Conservation (phyloP, 768 basidiomycete species). For the Pilatotrama ljubarskyi region DNA sequence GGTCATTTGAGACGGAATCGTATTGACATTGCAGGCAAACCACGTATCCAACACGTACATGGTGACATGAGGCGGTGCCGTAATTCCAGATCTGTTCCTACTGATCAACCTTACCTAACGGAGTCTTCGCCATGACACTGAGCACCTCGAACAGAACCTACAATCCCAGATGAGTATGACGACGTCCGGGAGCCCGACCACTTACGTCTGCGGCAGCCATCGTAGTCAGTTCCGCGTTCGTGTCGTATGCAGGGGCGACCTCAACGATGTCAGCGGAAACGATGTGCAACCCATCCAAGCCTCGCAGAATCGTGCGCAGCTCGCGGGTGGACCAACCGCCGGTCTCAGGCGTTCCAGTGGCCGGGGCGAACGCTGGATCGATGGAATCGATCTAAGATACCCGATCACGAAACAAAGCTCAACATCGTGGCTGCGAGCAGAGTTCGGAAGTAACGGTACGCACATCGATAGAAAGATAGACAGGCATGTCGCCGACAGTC, state of each 20-base stretch:
- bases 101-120: slow-evolving; percentile 53
- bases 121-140: slow-evolving; percentile 79
- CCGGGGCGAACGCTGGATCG: slow-evolving; percentile 81
- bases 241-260: slow-evolving; percentile 81
- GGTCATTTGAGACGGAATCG: no score
- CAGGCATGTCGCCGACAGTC: slow-evolving; percentile 71
- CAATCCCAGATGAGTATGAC: slow-evolving; percentile 32
- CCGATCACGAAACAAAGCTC: neutral
- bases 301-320: slow-evolving; percentile 72
- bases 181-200: slow-evolving; percentile 3
- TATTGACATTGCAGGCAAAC: neutral
- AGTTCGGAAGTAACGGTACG: slow-evolving; percentile 23
- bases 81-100: neutral
- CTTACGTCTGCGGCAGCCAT: slow-evolving; percentile 64
- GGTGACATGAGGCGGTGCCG: neutral
- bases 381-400: slow-evolving; percentile 66
- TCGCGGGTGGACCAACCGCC: slow-evolving; percentile 87
- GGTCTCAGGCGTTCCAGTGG: slow-evolving; percentile 83
- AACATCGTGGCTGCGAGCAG: neutral
- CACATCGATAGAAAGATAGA: slow-evolving; percentile 79
- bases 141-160: slow-evolving; percentile 75
- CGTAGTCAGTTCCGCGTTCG: slow-evolving; percentile 61
- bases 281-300: slow-evolving; percentile 72
- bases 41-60: neutral
- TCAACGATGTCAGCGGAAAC: slow-evolving; percentile 86